Evolutionary conservation across 805 yeast species (phyloP), one percentile per base, ranked within the genome.

Genomic region (Cyberlindnera nakhonratchasimensis): DNA sequence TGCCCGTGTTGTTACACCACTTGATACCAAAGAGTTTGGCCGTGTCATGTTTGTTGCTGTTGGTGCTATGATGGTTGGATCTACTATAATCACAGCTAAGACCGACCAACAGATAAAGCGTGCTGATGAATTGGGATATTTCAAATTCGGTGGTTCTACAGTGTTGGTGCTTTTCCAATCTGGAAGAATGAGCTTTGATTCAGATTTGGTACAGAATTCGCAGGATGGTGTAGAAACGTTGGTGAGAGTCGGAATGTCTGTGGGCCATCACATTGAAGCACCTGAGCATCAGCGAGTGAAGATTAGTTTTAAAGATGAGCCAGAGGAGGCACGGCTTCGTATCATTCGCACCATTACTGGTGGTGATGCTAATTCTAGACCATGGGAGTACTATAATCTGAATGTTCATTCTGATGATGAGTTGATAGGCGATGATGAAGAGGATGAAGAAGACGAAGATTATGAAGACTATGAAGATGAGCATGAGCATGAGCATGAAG

Each of bases 51-150:
- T 86, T 65, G 77, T 88, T 18, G 80, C 93, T 6, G 87, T 91
- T 4, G 99, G 99, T 26, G 99, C 99, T 0, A 91, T 93, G 98
- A 89, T 91, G 97, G 99, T 91, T 3, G 98, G 98, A 0, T 83
- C 96, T 2, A 89, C 83, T 2, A 74, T 88, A 0, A 61, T 91
- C 22, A 81, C 91, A 0, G 82, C 80, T 13, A 59, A 73, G 39
- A 75, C 72, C 34, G 88, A 87, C 2, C 79, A 79, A 33, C 29
- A 40, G 0, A 70, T 91, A 4, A 54, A 64, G 8, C 71, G 90
- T 34, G 86, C 93, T 4, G 90, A 86, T 32, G 98, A 91, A 55
- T 63, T 91, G 21, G 99, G 99, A 0, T 91, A 87, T 58, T 91
- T 91, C 73, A 87, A 90, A 59, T 91, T 91, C 66, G 99, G 99